These are phyloP conservation scores for Monilinia aucupariae DNA, from an alignment of 2,329 filamentous ascomycete genomes.

Conservation along the genomic window DNA sequence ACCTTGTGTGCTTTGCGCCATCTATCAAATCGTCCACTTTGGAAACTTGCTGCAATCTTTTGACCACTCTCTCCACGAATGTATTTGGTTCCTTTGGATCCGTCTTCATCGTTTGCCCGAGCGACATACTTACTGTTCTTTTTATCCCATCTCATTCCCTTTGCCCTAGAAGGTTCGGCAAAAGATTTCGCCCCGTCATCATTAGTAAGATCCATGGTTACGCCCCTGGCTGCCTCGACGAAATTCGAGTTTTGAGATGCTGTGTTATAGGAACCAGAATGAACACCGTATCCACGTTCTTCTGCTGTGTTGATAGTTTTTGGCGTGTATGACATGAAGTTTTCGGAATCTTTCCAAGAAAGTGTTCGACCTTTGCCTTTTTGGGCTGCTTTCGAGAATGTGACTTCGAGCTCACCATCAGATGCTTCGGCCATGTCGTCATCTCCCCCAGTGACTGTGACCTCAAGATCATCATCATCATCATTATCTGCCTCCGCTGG, in stretches of 20 bases:
- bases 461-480: constrained; percentile 36
- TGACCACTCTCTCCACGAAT: constrained; percentile 86
- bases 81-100: constrained; percentile 66
- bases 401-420: constrained; percentile 61
- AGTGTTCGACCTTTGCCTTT: constrained; percentile 51
- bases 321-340: constrained; percentile 96
- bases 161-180: constrained; percentile 65
- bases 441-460: constrained; percentile 33
- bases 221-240: constrained; percentile 77
- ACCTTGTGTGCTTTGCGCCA: constrained; percentile 88
- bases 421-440: constrained; percentile 54
- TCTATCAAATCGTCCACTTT: constrained; percentile 84
- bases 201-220: constrained; percentile 86
- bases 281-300: constrained; percentile 88
- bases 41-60: constrained; percentile 92
- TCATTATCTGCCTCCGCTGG: constrained; percentile 31
- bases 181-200: constrained; percentile 80
- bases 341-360: constrained; percentile 75
- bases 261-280: constrained; percentile 61
- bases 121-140: constrained; percentile 93
- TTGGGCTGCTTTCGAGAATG: constrained; percentile 56
- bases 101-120: constrained; percentile 89
- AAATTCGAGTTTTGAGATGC: constrained; percentile 61
- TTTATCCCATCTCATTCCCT: constrained; percentile 90
- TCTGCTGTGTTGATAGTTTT: constrained; percentile 75